Evolutionary conservation across 352 stramenopile species (phyloP), one percentile per base, ranked within the genome.

Genomic region (Pythium utonaiense): DNA sequence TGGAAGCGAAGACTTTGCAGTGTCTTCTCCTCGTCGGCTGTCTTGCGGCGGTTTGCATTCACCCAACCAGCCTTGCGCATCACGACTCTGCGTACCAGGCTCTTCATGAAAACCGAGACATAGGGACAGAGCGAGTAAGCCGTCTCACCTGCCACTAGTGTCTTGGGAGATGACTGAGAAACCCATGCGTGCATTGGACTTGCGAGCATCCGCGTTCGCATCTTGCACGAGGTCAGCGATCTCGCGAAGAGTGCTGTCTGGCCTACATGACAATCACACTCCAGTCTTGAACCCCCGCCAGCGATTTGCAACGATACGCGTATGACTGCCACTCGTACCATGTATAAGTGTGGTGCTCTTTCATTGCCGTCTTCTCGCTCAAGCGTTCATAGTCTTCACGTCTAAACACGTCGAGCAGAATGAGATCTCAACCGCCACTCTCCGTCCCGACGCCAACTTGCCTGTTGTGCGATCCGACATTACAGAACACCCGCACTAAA

Each of bases 301-400:
- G n/a, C 34, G 34, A 38, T 38, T 9, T 38, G 31, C 13, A 12
- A 42, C 3, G 1, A 42, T 42, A 17, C 9, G 19, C 19, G 4
- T 8, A 45, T 9, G 6, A 6, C 38, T 14, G 19, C 17, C 24
- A 1, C 53, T 36, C 51, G 38, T 64, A 88, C 78, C 81, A 91
- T 24, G 77, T 88, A 70, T 91, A 89, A 51, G 89, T 79, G 49
- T 91, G 79, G 27, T 88, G 65, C 48, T 91, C 81, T 31, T 86
- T 85, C 14, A 64, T 48, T 25, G 88, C 72, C 21, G 81, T 70
- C 3, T 70, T 74, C 14, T 83, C 67, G 14, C 83, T 65, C 61
- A 87, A 50, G n/a, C 60, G 57, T 41, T 88, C 78, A 42, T 80
- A 91, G 21, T 66, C 75, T 59, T 89, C 81, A 33, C 69, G 57